Evolutionary conservation across 768 basidiomycete species (phyloP), one percentile per base, ranked within the genome.

Genomic region (Suillus cothurnatus): DNA sequence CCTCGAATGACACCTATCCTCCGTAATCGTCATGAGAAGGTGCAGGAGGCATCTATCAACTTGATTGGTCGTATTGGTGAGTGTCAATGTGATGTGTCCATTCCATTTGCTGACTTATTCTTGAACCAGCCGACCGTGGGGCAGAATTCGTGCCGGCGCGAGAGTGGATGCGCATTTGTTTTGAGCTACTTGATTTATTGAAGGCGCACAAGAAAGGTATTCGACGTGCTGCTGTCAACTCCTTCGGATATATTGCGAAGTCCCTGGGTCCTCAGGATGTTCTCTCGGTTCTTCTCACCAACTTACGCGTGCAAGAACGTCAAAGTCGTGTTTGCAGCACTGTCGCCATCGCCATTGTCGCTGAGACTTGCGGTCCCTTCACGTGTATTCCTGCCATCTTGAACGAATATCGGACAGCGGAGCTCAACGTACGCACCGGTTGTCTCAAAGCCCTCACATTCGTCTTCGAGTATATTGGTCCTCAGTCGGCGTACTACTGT

Each of bases 111-210:
- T 43, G 41, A 58, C 64, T 57, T 65, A 41, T 62, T 43, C 58
- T 23, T 32, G 28, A 43, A 26, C 26, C 62, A 85, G 97, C 97
- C 64, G 97, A 99, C 88, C 95, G 97, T 78, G 97, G 97, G 63
- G 97, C 97, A 26, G 97, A 99, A 78, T 98, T 94, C 67, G 97
- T 99, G 0, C 96, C 97, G 19, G 97, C 97, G 12, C 88, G 97
- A 72, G 97, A 99, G 79, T 99, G 97, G 97, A 99, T 99, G 97
- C 91, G 97, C 74, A 99, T 99, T 74, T 99, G 97, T 76, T 99
- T 99, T 78, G 97, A 99, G 74, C 81, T 99, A 39, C 86, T 99
- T 59, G 97, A 99, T 73, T 84, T 99, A 31, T 85, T 99, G 72
- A 99, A 99, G 77, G 97, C 97, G 11, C 97, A 99, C 82, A 99